These are phyloP conservation scores for Gastrolobium bilobum DNA, from an alignment of 306 rosid species.

Conservation along the genomic window DNA sequence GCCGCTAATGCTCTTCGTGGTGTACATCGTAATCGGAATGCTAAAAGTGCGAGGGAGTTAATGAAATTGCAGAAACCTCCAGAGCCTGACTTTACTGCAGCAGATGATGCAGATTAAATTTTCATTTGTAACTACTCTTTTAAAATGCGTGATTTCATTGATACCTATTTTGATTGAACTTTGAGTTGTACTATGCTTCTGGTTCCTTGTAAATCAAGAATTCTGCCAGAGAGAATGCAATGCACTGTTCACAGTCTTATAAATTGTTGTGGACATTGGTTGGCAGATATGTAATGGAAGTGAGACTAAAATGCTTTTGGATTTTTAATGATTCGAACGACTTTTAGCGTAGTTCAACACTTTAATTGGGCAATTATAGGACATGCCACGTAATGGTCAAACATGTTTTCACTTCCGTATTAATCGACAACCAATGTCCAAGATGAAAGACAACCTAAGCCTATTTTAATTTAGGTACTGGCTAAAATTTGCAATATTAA, in stretches of 20 bases:
- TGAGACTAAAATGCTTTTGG: neutral
- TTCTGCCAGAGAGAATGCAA: neutral
- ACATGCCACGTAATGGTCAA: neutral
- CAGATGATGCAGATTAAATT: conserved; percentile 68
- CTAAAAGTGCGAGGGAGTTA: conserved; percentile 81
- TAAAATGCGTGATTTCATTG: conserved; percentile 40
- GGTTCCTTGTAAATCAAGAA: conserved; percentile 16
- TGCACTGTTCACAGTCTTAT: neutral
- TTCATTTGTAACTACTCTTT: conserved; percentile 28
- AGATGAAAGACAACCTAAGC: neutral
- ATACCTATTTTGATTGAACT: conserved; percentile 2
- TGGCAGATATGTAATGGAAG: neutral
- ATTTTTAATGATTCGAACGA: neutral
- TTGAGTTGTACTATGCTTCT: conserved; percentile 2
- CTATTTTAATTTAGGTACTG: neutral
- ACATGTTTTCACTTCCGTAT: neutral
- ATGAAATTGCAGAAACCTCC: conserved; percentile 89
- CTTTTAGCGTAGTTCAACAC: neutral
- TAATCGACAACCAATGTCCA: neutral
- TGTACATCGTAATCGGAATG: conserved; percentile 73
- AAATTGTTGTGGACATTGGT: neutral
- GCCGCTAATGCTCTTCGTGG: conserved; percentile 92
- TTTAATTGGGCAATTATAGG: neutral
- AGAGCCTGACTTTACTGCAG: conserved; percentile 88
- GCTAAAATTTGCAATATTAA: neutral